Conservation (phyloP, 441 rosid genomes). For the Gossypium gossypioides region DNA sequence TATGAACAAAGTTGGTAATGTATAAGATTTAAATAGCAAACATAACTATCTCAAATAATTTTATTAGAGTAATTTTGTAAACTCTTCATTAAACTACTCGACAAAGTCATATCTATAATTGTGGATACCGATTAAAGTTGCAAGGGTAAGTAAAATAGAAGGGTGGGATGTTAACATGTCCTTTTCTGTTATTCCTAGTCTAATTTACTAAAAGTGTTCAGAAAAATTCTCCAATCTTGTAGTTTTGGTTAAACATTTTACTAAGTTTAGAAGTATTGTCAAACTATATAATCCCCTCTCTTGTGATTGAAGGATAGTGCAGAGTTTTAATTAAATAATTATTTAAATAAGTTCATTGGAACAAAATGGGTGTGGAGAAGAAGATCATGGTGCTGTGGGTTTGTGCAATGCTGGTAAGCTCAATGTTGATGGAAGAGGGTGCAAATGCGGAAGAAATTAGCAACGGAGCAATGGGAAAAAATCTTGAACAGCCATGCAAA, state of each 20-base stretch:
- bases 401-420: neutral
- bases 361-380: neutral
- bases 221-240: neutral
- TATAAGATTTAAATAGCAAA: too few relatives aligned
- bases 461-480: neutral
- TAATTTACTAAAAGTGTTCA: neutral
- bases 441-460: neutral
- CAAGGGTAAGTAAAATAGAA: too few relatives aligned
- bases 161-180: too few relatives aligned
- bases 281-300: neutral
- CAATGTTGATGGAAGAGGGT: neutral
- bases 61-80: too few relatives aligned
- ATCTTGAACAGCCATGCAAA: neutral
- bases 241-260: neutral
- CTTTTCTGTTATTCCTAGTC: neutral
- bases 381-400: neutral
- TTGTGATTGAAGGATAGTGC: neutral
- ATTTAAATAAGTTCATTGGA: neutral
- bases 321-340: neutral
- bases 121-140: too few relatives aligned
- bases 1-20: too few relatives aligned
- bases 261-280: neutral
- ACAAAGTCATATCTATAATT: too few relatives aligned
- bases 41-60: too few relatives aligned
- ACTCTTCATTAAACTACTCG: too few relatives aligned